These are phyloP conservation scores for Mucor racemosus DNA, from an alignment of 371 early-diverging fungal genomes.

Conservation along the genomic window DNA sequence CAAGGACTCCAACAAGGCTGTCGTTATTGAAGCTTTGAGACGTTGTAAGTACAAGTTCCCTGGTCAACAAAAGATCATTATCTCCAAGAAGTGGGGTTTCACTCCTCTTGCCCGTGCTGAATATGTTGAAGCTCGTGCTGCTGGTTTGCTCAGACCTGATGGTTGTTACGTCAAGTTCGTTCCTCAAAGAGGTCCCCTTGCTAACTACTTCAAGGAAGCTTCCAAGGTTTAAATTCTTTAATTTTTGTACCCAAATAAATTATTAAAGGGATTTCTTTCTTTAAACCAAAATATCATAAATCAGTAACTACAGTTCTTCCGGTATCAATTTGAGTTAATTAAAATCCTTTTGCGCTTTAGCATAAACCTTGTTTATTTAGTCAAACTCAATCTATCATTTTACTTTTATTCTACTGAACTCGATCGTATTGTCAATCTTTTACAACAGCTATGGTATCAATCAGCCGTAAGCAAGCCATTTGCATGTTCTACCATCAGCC, in stretches of 20 bases:
- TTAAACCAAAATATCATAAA: no score
- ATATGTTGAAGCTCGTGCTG: slow-evolving; percentile 81
- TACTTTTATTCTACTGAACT: no score
- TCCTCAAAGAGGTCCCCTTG: slow-evolving; percentile 87
- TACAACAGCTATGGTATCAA: no score
- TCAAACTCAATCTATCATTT: no score
- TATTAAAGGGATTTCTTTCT: no score
- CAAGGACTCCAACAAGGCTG: slow-evolving; percentile 95
- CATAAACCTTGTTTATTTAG: no score
- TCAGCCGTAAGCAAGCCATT: no score
- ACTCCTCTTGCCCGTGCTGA: slow-evolving; percentile 97
- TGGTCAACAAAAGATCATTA: slow-evolving; percentile 98
- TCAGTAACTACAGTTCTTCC: no score
- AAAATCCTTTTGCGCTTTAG: no score
- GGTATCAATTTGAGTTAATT: no score
- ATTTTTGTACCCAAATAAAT: neutral
- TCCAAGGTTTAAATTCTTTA: slow-evolving; percentile 35
- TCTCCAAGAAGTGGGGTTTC: slow-evolving; percentile 99
- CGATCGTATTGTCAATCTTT: no score
- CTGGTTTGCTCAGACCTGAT: slow-evolving; percentile 89
- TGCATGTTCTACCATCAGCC: no score
- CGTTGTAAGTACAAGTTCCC: slow-evolving; percentile 99
- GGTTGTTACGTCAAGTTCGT: slow-evolving; percentile 98
- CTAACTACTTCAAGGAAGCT: slow-evolving; percentile 57
- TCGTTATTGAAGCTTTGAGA: slow-evolving; percentile 97